phyloP scores from a whole-genome alignment of 73 alveolate genomes.

The Paramecium pentaurelia region DNA sequence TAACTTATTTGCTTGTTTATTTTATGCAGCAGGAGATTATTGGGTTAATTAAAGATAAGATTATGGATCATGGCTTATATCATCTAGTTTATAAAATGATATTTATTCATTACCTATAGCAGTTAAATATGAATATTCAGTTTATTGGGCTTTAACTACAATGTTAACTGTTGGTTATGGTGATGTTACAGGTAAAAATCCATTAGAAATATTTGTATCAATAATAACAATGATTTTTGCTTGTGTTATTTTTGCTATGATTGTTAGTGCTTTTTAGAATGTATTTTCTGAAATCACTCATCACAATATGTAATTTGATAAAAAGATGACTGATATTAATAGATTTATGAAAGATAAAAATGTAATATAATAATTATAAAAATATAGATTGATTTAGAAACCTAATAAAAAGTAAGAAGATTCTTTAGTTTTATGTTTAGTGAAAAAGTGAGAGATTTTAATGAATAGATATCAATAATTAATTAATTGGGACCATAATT shows the following conservation, averaged over 20 bases:
- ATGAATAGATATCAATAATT: not conserved
- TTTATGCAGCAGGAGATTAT: constrained; percentile 45
- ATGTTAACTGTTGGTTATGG: constrained; percentile 54
- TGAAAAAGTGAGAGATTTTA: constrained; percentile 33
- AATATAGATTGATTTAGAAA: constrained; percentile 16
- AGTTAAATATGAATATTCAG: constrained; percentile 31
- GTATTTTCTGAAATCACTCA: constrained; percentile 10
- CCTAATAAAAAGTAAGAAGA: constrained; percentile 32
- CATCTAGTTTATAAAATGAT: constrained; percentile 7
- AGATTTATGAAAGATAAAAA: constrained; percentile 46
- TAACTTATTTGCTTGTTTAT: constrained; percentile 8
- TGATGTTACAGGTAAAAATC: constrained; percentile 31
- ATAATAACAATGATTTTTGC: constrained; percentile 35
- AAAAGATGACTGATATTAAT: constrained; percentile 41
- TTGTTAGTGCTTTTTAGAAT: constrained; percentile 15
- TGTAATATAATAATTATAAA: not conserved
- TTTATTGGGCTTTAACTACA: constrained; percentile 46
- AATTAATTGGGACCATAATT: constrained; percentile 36
- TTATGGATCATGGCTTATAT: constrained; percentile 15
- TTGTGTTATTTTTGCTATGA: constrained; percentile 30
- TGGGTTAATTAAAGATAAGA: not conserved
- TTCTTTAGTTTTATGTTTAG: constrained; percentile 26
- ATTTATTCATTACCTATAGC: not conserved
- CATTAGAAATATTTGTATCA: constrained; percentile 21
- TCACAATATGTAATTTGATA: not conserved